phyloP scores from a whole-genome alignment of 2,329 filamentous ascomycete species.

The Epichloe glyceriae region DNA sequence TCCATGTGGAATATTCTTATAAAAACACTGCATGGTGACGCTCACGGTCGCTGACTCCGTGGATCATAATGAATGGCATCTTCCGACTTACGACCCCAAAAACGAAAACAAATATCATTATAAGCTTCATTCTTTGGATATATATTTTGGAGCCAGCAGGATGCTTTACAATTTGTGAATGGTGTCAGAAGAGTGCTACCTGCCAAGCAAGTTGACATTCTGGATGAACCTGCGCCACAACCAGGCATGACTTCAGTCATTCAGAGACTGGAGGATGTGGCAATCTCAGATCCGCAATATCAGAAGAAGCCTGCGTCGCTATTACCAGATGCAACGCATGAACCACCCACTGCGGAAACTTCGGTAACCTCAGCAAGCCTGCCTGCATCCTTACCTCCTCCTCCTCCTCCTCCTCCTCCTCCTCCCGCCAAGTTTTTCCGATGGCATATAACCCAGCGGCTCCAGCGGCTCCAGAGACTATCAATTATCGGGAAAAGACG shows the following conservation, averaged over 20 bases:
- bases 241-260: slow-evolving; percentile 54
- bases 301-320: slow-evolving; percentile 13
- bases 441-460: slow-evolving; percentile 72
- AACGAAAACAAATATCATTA: slow-evolving; percentile 73
- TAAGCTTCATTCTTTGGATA: slow-evolving; percentile 59
- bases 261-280: slow-evolving; percentile 58
- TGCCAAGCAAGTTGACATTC: slow-evolving; percentile 44
- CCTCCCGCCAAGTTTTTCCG: slow-evolving; percentile 38
- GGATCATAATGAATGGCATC: slow-evolving; percentile 54
- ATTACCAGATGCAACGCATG: slow-evolving; percentile 8
- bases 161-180: slow-evolving; percentile 58
- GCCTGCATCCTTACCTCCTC: slow-evolving; percentile 9
- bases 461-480: slow-evolving; percentile 58
- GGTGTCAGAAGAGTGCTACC: slow-evolving; percentile 54
- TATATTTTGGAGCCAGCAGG: slow-evolving; percentile 67
- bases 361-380: slow-evolving; percentile 2
- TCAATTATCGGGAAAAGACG: slow-evolving; percentile 65
- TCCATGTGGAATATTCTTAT: slow-evolving; percentile 56
- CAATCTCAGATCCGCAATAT: slow-evolving; percentile 47
- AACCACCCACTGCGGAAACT: slow-evolving; percentile 7
- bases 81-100: slow-evolving; percentile 57
- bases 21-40: slow-evolving; percentile 58
- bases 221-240: slow-evolving; percentile 47
- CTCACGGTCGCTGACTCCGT: slow-evolving; percentile 46
- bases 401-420: slow-evolving; percentile 15